Evolutionary conservation across 2,329 filamentous ascomycete species (phyloP), one percentile per base, ranked within the genome.

Genomic region (Geosmithia morbida): DNA sequence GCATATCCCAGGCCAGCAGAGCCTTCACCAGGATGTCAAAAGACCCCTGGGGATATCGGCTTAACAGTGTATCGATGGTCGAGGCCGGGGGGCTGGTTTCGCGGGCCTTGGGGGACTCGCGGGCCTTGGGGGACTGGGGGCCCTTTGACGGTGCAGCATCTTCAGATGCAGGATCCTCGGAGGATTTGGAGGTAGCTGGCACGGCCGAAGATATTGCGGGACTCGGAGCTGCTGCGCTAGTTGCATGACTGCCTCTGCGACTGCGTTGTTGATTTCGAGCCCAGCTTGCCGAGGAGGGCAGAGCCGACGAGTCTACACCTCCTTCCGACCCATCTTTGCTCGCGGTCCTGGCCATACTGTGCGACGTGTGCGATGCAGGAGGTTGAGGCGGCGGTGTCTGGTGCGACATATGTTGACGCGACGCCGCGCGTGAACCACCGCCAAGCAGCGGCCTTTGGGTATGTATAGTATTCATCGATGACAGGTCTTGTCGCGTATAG

Each of bases 231-330:
- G 86, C 84, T 52, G 79, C 81, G 57, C 84, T 94, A 1, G 86
- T 89, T 30, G 86, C 83, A 54, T 88, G 79, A 57, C 88, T 95
- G 50, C 78, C 85, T 55, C 76, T 78, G 57, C 80, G 80, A 64
- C 77, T 87, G 49, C 72, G 74, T 63, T 70, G 78, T 48, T 81
- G 70, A 58, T 82, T 77, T 60, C 80, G 70, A 68, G 90, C 92
- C 92, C 92, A 98, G 59, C 83, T 96, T 4, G 90, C 92, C 3
- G 89, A 88, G 1, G 89, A 87, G 2, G 92, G 94, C 41, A 98
- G 70, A n/a, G 88, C 92, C 40, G 92, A 88, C 2, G 83, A 82
- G 57, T 96, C 90, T 18, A 73, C 75, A n/a, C 75, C 79, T 56
- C 71, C 75, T 48, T 83, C 78, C 1, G 83, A 80, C 10, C 77